Evolutionary conservation across 495 filamentous ascomycete genomes (phyloP), one percentile per base, ranked within the genome.

Genomic region (Aspergillus steynii): DNA sequence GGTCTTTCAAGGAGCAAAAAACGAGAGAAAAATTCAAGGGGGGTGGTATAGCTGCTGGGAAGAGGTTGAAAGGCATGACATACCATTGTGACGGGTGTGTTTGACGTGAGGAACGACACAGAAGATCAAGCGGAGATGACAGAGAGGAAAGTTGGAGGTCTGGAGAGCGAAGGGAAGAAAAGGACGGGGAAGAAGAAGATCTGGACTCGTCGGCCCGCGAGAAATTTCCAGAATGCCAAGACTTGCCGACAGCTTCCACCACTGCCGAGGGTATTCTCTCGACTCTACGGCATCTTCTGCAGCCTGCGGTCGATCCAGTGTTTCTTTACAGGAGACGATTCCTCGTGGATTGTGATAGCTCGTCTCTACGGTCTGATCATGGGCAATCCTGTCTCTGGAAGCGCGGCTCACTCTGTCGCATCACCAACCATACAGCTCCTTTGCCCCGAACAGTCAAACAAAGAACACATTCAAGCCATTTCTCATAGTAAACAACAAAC

Each of bases 151-250:
- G 50, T 58, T 62, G 68, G 62, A 60, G 53, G 62, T 65, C 61
- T 66, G 65, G 58, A 71, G 60, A 71, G 60, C 63, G 68, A 67
- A 60, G 63, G 65, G 56, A 49, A 71, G 68, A 71, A 72, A 67
- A 68, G 61, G 50, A 55, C 61, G 53, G 64, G 64, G 69, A 63
- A 62, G 64, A 74, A 59, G 68, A 71, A 74, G 74, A 74, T 72
- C 71, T 70, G 69, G 72, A 68, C 66, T 74, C 64, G 60, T 27
- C 25, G 51, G 27, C 48, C 60, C 58, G 67, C 70, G 77, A 80
- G 78, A 81, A 81, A 80, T 81, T 81, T 81, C 78, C 78, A 81
- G 78, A 81, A 81, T 81, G 78, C 78, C 78, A 81, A 81, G 78
- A 75, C 78, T 68, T 57, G 53, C 57, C 69, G 65, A 66, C 72